Conservation (phyloP, 2,329 filamentous ascomycete species). For the Ophiostoma novo-ulmi region DNA sequence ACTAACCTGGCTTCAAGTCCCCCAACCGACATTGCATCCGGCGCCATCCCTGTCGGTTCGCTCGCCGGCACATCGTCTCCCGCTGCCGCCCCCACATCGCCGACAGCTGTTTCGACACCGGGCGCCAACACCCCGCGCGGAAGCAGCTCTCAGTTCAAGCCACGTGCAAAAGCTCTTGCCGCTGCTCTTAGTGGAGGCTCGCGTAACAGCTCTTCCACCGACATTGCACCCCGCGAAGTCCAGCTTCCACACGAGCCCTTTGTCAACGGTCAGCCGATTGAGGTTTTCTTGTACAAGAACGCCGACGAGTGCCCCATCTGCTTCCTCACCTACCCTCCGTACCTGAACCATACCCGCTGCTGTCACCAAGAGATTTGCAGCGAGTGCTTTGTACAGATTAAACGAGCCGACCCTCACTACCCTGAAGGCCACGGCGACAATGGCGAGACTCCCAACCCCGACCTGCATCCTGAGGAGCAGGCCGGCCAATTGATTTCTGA, state of each 20-base stretch:
- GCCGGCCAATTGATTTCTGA: constrained; percentile 76
- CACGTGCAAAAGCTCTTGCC: constrained; percentile 82
- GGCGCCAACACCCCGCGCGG: constrained; percentile 42
- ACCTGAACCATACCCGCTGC: constrained; percentile 88
- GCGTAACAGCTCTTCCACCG: constrained; percentile 52
- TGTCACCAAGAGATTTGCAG: constrained; percentile 96
- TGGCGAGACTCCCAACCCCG: constrained; percentile 31
- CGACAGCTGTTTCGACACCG: constrained; percentile 56
- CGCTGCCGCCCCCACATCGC: constrained; percentile 41
- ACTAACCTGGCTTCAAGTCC: background rate
- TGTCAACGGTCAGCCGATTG: constrained; percentile 89
- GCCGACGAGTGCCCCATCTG: constrained; percentile 90
- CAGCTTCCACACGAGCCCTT: constrained; percentile 74
- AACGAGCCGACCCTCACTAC: constrained; percentile 83
- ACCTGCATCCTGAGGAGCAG: constrained; percentile 43
- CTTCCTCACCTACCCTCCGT: constrained; percentile 91
- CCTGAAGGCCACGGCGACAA: constrained; percentile 66
- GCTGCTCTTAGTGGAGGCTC: constrained; percentile 70
- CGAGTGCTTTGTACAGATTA: constrained; percentile 98
- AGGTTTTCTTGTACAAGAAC: constrained; percentile 90
- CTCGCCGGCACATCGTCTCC: constrained; percentile 70
- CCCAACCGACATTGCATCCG: background rate
- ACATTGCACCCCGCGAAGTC: constrained; percentile 72
- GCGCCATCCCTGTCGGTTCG: constrained; percentile 32
- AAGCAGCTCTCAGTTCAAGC: constrained; percentile 57